Percentiles rank a stretch among this genome's conserved stretches.
These are phyloP conservation scores for Candida freyschussii DNA, from an alignment of 1,139 yeast species.

Conservation along the genomic window DNA sequence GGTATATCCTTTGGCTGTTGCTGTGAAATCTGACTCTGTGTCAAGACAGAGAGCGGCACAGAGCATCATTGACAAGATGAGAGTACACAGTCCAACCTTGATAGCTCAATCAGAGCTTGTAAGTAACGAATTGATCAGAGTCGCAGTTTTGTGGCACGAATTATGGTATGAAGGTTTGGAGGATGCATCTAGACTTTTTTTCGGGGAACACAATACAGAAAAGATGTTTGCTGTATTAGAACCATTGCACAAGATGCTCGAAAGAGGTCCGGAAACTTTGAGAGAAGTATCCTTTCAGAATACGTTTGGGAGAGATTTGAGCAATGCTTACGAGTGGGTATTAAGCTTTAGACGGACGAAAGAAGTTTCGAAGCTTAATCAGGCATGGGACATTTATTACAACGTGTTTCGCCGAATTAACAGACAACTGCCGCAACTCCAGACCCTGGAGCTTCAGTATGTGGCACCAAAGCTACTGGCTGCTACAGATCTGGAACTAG, in stretches of 20 bases:
- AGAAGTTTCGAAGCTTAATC: conserved; percentile 85
- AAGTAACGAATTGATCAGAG: conserved; percentile 88
- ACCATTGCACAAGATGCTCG: conserved; percentile 79
- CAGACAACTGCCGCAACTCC: conserved; percentile 82
- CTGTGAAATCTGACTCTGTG: conserved; percentile 88
- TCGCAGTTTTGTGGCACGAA: conserved; percentile 96
- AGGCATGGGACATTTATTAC: conserved; percentile 97
- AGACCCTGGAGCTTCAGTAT: conserved; percentile 82
- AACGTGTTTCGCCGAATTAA: conserved; percentile 89
- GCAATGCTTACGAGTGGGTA: conserved; percentile 94
- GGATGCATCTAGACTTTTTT: conserved; percentile 90
- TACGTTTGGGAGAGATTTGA: conserved; percentile 88
- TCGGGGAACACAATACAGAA: conserved; percentile 91
- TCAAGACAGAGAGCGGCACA: conserved; percentile 89
- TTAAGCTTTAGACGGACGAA: conserved; percentile 77
- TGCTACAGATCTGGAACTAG: conserved; percentile 77
- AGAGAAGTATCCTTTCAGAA: conserved; percentile 91
- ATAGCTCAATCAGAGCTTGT: conserved; percentile 93
- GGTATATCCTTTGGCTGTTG: conserved; percentile 93
- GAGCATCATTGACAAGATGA: conserved; percentile 87
- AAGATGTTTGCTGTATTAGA: conserved; percentile 91
- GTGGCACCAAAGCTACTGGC: conserved; percentile 86
- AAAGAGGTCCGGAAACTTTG: conserved; percentile 86
- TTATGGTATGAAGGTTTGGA: conserved; percentile 98
- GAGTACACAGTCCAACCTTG: conserved; percentile 75